Conservation (phyloP, 2,329 filamentous ascomycete species). For the Fusarium verticillioides region DNA sequence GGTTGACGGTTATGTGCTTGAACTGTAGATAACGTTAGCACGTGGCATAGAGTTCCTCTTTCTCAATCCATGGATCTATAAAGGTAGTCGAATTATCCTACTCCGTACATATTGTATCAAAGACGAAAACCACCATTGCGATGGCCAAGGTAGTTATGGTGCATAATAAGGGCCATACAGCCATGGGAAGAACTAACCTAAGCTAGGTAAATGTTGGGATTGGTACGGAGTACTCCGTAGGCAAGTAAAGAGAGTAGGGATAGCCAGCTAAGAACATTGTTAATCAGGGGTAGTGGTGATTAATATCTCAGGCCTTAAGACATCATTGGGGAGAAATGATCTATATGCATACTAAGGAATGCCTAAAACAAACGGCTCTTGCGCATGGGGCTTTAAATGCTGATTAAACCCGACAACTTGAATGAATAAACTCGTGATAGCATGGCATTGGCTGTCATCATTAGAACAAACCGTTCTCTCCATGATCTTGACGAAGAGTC, state of each 20-base stretch:
- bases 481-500: background rate
- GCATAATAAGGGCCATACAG: background rate
- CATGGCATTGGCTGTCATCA: background rate
- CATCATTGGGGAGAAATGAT: background rate
- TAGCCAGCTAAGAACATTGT: background rate
- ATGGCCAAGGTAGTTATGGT: background rate
- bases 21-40: background rate
- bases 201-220: background rate
- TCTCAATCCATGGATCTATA: background rate
- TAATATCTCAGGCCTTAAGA: background rate
- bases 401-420: background rate
- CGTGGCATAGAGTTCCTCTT: background rate
- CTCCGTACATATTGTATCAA: background rate
- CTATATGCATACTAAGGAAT: background rate
- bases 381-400: background rate
- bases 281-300: background rate
- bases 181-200: background rate
- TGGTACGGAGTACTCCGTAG: background rate
- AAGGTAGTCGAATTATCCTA: too few species aligned
- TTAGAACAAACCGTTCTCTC: background rate
- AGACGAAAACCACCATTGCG: background rate
- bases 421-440: background rate
- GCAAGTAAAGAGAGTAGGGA: background rate
- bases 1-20: background rate
- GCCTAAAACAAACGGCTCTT: background rate